phyloP scores from a whole-genome alignment of 805 yeast genomes.

The Huiozyma sinensis region DNA sequence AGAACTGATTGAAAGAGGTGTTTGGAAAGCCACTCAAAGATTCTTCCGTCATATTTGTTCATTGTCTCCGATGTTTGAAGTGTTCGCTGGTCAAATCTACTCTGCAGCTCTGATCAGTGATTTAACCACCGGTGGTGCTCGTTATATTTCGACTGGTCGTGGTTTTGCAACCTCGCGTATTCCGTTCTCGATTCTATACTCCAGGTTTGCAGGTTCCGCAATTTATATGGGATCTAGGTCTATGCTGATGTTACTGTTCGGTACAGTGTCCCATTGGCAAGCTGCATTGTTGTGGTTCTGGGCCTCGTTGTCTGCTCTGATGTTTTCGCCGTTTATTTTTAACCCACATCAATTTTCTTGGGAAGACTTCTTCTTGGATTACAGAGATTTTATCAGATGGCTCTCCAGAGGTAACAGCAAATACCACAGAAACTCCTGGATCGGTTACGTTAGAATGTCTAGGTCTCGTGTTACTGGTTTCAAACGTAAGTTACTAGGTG shows the following conservation, averaged over 20 bases:
- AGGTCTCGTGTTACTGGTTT: constrained; percentile 83
- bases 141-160: constrained; percentile 78
- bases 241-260: constrained; percentile 59
- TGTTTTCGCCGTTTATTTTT: constrained; percentile 87
- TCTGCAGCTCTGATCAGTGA: constrained; percentile 62
- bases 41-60: constrained; percentile 59
- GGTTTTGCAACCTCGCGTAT: constrained; percentile 78
- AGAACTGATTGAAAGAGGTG: constrained; percentile 73
- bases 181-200: constrained; percentile 61
- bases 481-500: constrained; percentile 63
- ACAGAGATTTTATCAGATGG: constrained; percentile 89
- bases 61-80: constrained; percentile 72
- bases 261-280: constrained; percentile 78
- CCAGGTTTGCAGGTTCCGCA: constrained; percentile 73
- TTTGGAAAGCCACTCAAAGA: constrained; percentile 64
- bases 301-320: constrained; percentile 80
- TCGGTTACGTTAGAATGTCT: constrained; percentile 69
- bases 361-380: constrained; percentile 93
- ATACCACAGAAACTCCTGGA: constrained; percentile 86
- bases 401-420: constrained; percentile 82
- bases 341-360: constrained; percentile 97
- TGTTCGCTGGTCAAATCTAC: constrained; percentile 71
- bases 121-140: constrained; percentile 75
- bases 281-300: constrained; percentile 95
- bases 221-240: constrained; percentile 79